Evolutionary conservation across 129 eudicot species (phyloP), one percentile per base, ranked within the genome.

Genomic region (Escallonia herrerae): DNA sequence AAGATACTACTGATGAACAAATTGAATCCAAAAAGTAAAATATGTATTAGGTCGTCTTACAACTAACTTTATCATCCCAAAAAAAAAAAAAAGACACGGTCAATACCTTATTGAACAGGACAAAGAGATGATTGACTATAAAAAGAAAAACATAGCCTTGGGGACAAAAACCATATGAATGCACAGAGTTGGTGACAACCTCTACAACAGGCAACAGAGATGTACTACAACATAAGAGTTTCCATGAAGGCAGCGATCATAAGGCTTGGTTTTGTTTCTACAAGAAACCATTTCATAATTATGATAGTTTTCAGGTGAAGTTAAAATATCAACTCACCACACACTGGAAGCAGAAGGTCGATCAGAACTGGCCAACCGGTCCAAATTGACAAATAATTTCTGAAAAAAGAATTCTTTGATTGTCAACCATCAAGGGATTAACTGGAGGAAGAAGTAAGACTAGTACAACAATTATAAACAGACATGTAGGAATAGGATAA

Each of bases 361-460:
- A 64, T 82, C 97, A 80, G 91, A 94, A 41, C 87, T 68, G 76
- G 84, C 76, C 83, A 89, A 50, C 60, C 63, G 81, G 74, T 89
- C 99, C 84, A 94, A 70, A 70, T 80, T 79, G 63, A 59, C 80
- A 56, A 94, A 74, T 72, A 94, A 62, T 48, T 79, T 80, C 99
- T 94, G 95, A 55, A 76, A 55, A 62, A 64, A 46, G 7, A 66
- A 22, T 22, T 22, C 33, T 22, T 22, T 22, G 33, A 22, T 22
- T 22, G 33, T 22, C 7, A 74, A 7, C 38, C 50, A 40, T 51
- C 40, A 12, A 40, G 13, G 52, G 11, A 5, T 67, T 60, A 40
- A 60, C 39, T 6, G 41, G 56, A 15, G 50, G 15, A 49, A 56
- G 10, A 70, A 56, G 38, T 33, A 60, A 11, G 42, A 22, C 15